phyloP scores from a whole-genome alignment of 2,329 filamentous ascomycete genomes.

The Pseudogymnoascus sp. region DNA sequence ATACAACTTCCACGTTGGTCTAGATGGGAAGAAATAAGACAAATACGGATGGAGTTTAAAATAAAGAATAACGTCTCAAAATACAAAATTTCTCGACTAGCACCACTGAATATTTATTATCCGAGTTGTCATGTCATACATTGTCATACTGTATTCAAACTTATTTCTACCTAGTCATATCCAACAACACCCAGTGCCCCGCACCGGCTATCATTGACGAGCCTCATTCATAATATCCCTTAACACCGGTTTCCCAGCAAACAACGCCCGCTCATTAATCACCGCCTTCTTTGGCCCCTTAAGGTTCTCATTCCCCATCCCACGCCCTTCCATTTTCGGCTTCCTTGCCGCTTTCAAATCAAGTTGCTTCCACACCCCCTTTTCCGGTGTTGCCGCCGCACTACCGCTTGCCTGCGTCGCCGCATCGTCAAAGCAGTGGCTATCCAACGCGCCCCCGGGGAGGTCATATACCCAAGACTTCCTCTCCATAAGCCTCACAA shows the following conservation, averaged over 20 bases:
- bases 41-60: neutral
- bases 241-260: slow-evolving; percentile 61
- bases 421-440: slow-evolving; percentile 54
- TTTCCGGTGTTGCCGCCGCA: slow-evolving; percentile 9
- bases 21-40: slow-evolving; percentile 44
- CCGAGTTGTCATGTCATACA: neutral
- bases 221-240: slow-evolving; percentile 72
- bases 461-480: slow-evolving; percentile 76
- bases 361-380: slow-evolving; percentile 14
- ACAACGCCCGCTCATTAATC: slow-evolving; percentile 51
- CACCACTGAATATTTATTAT: neutral
- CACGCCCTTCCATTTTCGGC: slow-evolving; percentile 14
- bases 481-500: slow-evolving; percentile 69
- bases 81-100: neutral
- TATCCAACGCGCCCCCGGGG: slow-evolving; percentile 52
- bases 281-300: slow-evolving; percentile 44
- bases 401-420: slow-evolving; percentile 38
- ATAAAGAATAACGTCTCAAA: neutral
- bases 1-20: slow-evolving; percentile 48
- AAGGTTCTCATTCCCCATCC: neutral
- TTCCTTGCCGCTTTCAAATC: slow-evolving; percentile 15
- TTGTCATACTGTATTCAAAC: slow-evolving; percentile 6
- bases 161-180: neutral
- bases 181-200: neutral
- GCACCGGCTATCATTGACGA: neutral